Evolutionary conservation across 2,329 filamentous ascomycete species (phyloP), one percentile per base, ranked within the genome.

Genomic region (Basipetospora sp.): DNA sequence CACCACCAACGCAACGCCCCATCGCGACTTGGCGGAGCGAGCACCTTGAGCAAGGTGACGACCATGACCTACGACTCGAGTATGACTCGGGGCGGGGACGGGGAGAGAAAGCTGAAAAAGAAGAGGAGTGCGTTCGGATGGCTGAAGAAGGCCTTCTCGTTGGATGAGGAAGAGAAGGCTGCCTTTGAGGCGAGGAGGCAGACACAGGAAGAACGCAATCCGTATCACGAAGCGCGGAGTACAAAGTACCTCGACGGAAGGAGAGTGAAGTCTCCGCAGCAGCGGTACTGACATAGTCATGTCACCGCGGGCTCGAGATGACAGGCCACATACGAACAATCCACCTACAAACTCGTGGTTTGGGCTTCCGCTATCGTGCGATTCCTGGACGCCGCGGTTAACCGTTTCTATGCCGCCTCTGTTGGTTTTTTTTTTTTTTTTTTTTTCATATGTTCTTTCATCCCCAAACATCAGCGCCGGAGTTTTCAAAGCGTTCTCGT

Each of bases 101-200:
- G 50, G 16, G 50, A 53, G 2, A 61, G 60, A 39, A 57, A 64
- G 27, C 50, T 77, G 4, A 77, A 77, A 53, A 79, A 77, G 60
- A 78, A 78, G 60, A 67, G 71, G 44, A 77, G 74, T 47, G 71
- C 73, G 1, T 77, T 79, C 48, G 74, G 74, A 2, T 79, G 74
- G 74, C 53, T 79, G 40, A 78, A 77, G 54, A 78, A 79, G 56
- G 74, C 74, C 1, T 79, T 79, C 37, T 70, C 68, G 25, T 55
- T 79, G 18, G 73, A 76, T 42, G 74, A 79, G 16, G 71, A 77
- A 34, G 74, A 79, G 52, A 66, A 65, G 37, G 62, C 64, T 8
- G 65, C 66, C 8, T 79, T 74, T 44, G 72, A 77, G 49, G 65
- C 67, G 32, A 64, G 67, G 41, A 68, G 61, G 48, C 58, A 60